Evolutionary conservation across 495 filamentous ascomycete genomes (phyloP), one percentile per base, ranked within the genome.

Genomic region (Cercophora sp.): DNA sequence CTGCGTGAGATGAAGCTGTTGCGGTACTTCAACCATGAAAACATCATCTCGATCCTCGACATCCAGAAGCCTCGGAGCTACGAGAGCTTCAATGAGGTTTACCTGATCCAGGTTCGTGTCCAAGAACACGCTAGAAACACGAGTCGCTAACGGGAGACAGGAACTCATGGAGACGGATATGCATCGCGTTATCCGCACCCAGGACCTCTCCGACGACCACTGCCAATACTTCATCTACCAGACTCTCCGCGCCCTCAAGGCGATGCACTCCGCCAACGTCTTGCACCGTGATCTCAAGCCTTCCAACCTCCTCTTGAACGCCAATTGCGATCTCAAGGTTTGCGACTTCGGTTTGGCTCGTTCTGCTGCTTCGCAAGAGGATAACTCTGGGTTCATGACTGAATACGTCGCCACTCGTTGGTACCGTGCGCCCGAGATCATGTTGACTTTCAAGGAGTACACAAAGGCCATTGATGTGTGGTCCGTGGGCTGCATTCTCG

Each of bases 211-310:
- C 4, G 94, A 99, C 62, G 94, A 96, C 62, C 94, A 99, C 67
- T 99, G 94, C 79, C 94, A 99, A 70, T 99, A 96, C 70, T 99
- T 99, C 76, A 99, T 99, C 71, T 99, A 99, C 78, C 94, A 99
- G 76, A 99, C 94, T 8, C 80, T 99, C 46, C 91, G 94, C 60
- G 94, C 93, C 13, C 76, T 99, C 62, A 99, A 99, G 75, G 94
- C 94, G 36, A 97, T 99, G 87, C 94, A 99, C 74, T 96, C 90
- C 22, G 94, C 94, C 56, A 99, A 99, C 59, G 94, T 99, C 24
- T 84, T 99, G 8, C 94, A 99, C 68, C 86, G 94, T 60, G 94
- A 99, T 69, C 73, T 99, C 45, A 99, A 99, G 72, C 94, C 94
- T 0, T 96, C 91, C 41, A 99, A 99, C 60, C 73, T 99, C 37